Evolutionary conservation across 305 asterid genomes (phyloP).

Genomic region (Fraxinus latifolia): DNA sequence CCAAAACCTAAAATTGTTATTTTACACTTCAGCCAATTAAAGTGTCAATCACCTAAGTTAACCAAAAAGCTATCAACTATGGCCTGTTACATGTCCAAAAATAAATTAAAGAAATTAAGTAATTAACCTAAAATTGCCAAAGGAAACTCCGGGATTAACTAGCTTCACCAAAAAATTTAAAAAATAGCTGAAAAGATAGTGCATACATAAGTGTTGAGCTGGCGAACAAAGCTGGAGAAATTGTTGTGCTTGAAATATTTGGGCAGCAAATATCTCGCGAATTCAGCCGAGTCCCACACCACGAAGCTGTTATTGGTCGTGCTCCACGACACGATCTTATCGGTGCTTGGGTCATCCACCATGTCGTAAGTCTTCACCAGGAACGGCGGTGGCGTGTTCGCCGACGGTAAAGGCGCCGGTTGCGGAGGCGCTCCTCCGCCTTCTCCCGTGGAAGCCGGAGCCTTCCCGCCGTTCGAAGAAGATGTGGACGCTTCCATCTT

Average conservation of each 20-base stretch:
- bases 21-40: background rate
- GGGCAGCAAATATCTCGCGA: conserved; percentile 41
- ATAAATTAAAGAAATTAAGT: background rate
- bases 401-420: conserved; percentile 34
- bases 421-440: conserved; percentile 9
- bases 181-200: background rate
- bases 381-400: conserved; percentile 52
- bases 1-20: background rate
- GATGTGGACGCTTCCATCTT: background rate
- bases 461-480: background rate
- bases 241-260: conserved; percentile 55
- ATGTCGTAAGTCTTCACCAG: conserved; percentile 56
- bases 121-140: background rate
- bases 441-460: background rate
- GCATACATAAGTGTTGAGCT: conserved; percentile 55
- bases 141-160: background rate
- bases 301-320: conserved; percentile 47
- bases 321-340: conserved; percentile 55
- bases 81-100: background rate
- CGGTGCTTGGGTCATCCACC: conserved; percentile 57
- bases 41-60: background rate
- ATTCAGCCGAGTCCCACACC: conserved; percentile 57
- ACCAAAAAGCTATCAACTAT: background rate
- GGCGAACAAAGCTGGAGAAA: conserved; percentile 59
- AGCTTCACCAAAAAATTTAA: background rate